Evolutionary conservation across 2,329 filamentous ascomycete species (phyloP).

Genomic region (Phaeosphaeriaceae sp.): DNA sequence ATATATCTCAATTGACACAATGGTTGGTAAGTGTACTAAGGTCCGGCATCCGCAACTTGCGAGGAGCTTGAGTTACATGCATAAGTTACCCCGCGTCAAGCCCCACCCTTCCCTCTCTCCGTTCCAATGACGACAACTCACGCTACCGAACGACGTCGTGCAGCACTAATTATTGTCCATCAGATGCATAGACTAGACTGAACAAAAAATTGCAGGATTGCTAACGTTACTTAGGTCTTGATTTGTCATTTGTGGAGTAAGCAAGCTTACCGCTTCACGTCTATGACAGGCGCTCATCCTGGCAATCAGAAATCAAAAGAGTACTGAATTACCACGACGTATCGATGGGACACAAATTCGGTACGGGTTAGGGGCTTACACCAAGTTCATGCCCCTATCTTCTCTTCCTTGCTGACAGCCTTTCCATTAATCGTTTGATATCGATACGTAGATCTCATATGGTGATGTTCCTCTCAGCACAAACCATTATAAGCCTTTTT

Average conservation of each 20-base stretch:
- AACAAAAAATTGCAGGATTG: not conserved
- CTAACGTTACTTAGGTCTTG: not conserved
- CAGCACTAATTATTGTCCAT: no score
- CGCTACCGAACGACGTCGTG: no score
- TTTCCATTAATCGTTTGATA: no score
- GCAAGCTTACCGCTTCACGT: not conserved
- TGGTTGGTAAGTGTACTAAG: not conserved
- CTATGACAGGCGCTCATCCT: not conserved
- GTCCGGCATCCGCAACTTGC: not conserved
- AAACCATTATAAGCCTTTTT: no score
- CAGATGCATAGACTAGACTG: not conserved
- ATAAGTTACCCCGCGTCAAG: conserved; percentile 24
- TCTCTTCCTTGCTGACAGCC: no score
- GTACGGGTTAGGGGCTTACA: no score
- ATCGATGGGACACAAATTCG: no score
- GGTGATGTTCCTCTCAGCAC: no score
- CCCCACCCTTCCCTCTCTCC: conserved; percentile 19
- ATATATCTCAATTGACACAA: not conserved
- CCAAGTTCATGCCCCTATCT: no score
- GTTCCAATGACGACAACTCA: conserved; percentile 9
- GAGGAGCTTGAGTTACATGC: not conserved
- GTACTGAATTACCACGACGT: no score
- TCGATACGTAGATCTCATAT: no score
- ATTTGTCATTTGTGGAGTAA: not conserved
- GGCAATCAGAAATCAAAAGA: not conserved